Evolutionary conservation across 306 rosid species (phyloP), one percentile per base, ranked within the genome.

Genomic region (Gastrolobium bilobum): DNA sequence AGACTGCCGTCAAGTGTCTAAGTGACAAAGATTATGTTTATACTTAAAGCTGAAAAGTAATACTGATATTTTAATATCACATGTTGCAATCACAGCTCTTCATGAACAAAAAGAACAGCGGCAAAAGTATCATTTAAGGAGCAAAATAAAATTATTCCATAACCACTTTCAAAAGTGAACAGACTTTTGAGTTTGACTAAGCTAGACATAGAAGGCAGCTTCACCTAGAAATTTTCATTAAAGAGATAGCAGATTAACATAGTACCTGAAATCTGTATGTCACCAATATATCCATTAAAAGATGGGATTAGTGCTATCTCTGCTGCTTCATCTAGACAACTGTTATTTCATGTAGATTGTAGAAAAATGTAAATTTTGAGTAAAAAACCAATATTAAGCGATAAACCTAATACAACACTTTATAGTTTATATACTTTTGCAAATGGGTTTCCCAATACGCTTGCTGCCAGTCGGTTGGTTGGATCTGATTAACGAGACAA

Each of bases 291-390:
- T 70, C 92, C 96, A 52, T 58, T 53, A 85, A 91, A 95, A 48
- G 84, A 76, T 57, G 96, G 92, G 57, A 91, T 62, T 37, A 85
- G 66, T 31, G 98, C 99, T 77, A 71, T 68, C 82, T 79, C 98
- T 37, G 92, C 91, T 44, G 97, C 97, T 81, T 88, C 90, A 85
- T 95, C 98, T 31, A 92, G 79, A 87, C 97, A 95, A 46, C 99
- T 95, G 88, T 84, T 71, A 64, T 83, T 80, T 38, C 80, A 68
- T 20, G 46, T 57, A 50, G 76, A 78, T 79, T 72, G 58, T 33
- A 83, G 31, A 84, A 75, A 82, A 67, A 76, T 33, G 11, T 76
- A 59, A 83, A 58, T 58, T 76, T 66, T 10, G 65, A 69, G 72
- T 4, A 14, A 20, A 14, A 69, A 80, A 34, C 31, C 74, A 44